Conservation (phyloP, 2,329 filamentous ascomycete genomes). For the Colletotrichum incanum region DNA sequence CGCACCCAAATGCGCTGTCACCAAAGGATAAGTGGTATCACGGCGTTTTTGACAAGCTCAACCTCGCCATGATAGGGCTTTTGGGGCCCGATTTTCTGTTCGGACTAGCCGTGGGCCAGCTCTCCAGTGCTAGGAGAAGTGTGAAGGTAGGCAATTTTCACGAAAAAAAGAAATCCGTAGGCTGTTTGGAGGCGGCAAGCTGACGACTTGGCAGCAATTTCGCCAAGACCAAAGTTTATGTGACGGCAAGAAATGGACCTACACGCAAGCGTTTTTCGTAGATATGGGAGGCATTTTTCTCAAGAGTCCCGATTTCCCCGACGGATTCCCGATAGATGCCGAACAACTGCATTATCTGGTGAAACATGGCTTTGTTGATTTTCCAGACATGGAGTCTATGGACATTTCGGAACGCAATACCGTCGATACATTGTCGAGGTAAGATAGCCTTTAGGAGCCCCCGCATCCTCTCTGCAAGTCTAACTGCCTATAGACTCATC, state of each 20-base stretch:
- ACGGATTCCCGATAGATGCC: slow-evolving; percentile 55
- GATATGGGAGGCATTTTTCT: slow-evolving; percentile 60
- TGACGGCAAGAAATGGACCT: slow-evolving; percentile 52
- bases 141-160: slow-evolving; percentile 45
- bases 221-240: slow-evolving; percentile 43
- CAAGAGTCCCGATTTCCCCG: slow-evolving; percentile 47
- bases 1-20: slow-evolving; percentile 56
- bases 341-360: slow-evolving; percentile 53
- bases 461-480: background rate
- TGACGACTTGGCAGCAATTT: slow-evolving; percentile 9
- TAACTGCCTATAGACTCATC: slow-evolving; percentile 38
- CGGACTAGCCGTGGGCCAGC: slow-evolving; percentile 54
- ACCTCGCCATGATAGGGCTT: slow-evolving; percentile 53
- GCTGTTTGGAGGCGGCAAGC: background rate
- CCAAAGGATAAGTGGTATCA: slow-evolving; percentile 51
- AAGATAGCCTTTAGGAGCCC: background rate
- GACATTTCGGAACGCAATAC: slow-evolving; percentile 52
- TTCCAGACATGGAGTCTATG: slow-evolving; percentile 46
- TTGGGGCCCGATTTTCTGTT: slow-evolving; percentile 57
- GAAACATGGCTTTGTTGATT: slow-evolving; percentile 49
- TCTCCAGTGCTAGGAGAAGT: slow-evolving; percentile 52
- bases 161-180: background rate
- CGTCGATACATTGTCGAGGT: slow-evolving; percentile 49
- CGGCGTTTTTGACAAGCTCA: slow-evolving; percentile 50
- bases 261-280: slow-evolving; percentile 58